Evolutionary conservation across 176 grass and related monocot genomes (phyloP).

Genomic region (Urochloa ruziziensis): DNA sequence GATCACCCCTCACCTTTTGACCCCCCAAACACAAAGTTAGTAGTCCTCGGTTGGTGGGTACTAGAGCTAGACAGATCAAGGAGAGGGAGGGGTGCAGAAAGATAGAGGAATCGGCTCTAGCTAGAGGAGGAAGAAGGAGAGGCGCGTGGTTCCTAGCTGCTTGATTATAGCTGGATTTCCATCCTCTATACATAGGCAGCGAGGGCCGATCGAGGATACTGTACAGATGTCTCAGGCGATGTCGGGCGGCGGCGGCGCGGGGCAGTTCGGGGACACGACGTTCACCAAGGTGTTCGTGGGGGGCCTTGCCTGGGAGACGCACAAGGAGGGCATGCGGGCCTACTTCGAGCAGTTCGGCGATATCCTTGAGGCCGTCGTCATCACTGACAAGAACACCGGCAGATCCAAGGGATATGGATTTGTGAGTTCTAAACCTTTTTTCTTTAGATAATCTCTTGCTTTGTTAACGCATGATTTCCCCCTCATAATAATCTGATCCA

Average conservation of each 20-base stretch:
- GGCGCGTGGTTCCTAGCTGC: neutral
- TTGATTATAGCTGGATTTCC: neutral
- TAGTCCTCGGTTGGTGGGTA: constrained; percentile 34
- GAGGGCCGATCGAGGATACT: neutral
- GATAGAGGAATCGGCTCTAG: neutral
- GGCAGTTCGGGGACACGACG: constrained; percentile 44
- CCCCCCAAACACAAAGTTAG: neutral
- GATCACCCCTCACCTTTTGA: constrained; percentile 17
- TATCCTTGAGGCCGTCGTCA: constrained; percentile 94
- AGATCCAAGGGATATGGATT: constrained; percentile 63
- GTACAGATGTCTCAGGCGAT: constrained; percentile 25
- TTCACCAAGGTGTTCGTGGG: constrained; percentile 57
- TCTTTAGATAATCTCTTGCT: neutral
- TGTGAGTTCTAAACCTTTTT: constrained; percentile 13
- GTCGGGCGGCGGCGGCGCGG: neutral
- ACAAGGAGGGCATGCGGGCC: constrained; percentile 41
- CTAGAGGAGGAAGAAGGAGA: constrained; percentile 16
- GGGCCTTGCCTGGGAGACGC: constrained; percentile 51
- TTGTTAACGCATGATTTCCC: neutral
- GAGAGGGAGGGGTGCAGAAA: neutral
- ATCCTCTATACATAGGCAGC: neutral
- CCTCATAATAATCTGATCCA: neutral
- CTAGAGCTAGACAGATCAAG: constrained; percentile 5
- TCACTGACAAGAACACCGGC: constrained; percentile 61
- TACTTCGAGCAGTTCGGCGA: constrained; percentile 72